These are phyloP conservation scores for Dactylis glomerata DNA, from an alignment of 176 grass and related monocot species.

Conservation along the genomic window DNA sequence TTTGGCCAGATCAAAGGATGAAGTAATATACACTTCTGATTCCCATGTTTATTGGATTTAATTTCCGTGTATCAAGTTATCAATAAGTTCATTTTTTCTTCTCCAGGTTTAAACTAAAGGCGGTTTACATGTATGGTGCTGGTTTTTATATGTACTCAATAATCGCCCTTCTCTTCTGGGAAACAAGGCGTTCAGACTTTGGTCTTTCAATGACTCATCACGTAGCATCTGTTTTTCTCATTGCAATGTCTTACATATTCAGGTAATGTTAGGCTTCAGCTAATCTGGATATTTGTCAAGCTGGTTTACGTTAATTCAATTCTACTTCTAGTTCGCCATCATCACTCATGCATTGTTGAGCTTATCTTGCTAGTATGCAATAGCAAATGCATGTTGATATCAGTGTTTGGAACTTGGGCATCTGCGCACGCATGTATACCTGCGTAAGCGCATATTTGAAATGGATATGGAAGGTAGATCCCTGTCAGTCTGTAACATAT, in stretches of 20 bases:
- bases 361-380: neutral
- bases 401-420: neutral
- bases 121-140: conserved; percentile 77
- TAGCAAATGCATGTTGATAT: conserved; percentile 11
- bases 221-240: conserved; percentile 57
- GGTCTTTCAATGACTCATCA: conserved; percentile 81
- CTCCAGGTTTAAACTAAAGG: conserved; percentile 67
- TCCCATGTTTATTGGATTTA: conserved; percentile 3
- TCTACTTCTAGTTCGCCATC: neutral
- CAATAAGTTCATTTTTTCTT: neutral
- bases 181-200: conserved; percentile 77
- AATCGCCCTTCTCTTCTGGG: conserved; percentile 84
- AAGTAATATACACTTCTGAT: conserved; percentile 45
- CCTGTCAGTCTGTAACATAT: neutral
- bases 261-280: conserved; percentile 41
- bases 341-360: neutral
- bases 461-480: neutral
- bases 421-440: neutral
- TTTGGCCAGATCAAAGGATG: conserved; percentile 78
- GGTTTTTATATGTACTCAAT: conserved; percentile 87
- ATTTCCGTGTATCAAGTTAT: conserved; percentile 1
- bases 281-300: conserved; percentile 14
- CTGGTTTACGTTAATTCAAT: neutral
- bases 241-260: conserved; percentile 79
- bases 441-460: neutral